These are phyloP conservation scores for Xylaria flabelliformis DNA, from an alignment of 495 filamentous ascomycete species.

Conservation along the genomic window DNA sequence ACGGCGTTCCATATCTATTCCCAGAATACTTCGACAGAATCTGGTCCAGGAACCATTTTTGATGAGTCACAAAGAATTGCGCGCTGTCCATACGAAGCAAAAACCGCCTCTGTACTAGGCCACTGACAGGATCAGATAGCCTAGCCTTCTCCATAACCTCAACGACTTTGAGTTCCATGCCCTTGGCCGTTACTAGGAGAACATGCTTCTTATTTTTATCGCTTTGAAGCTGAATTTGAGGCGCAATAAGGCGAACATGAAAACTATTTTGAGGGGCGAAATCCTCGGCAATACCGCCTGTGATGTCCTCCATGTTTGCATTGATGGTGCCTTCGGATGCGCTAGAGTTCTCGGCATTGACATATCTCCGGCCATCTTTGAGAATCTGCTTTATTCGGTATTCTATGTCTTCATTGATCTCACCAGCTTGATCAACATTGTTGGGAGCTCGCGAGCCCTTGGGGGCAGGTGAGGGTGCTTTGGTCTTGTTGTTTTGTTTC, in stretches of 20 bases:
- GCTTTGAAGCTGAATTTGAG: constrained; percentile 96
- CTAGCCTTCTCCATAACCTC: constrained; percentile 98
- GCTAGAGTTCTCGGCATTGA: constrained; percentile 64
- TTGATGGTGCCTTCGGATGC: constrained; percentile 43
- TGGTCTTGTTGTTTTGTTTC: constrained; percentile 51
- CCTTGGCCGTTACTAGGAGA: constrained; percentile 90
- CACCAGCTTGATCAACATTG: constrained; percentile 45
- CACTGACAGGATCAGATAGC: constrained; percentile 89
- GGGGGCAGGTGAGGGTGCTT: constrained; percentile 43
- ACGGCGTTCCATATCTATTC: constrained; percentile 85
- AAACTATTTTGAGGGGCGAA: constrained; percentile 95
- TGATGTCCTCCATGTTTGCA: constrained; percentile 62
- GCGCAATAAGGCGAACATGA: constrained; percentile 91
- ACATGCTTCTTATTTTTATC: constrained; percentile 96
- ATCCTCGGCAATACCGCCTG: constrained; percentile 80
- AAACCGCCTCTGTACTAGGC: constrained; percentile 92
- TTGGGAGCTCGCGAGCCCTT: constrained; percentile 36
- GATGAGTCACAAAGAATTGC: constrained; percentile 95
- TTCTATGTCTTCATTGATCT: constrained; percentile 67
- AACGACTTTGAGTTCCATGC: constrained; percentile 95
- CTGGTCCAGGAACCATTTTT: constrained; percentile 79
- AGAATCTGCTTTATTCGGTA: constrained; percentile 88
- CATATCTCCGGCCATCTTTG: constrained; percentile 82
- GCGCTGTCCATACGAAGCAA: constrained; percentile 93
- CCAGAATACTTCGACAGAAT: constrained; percentile 92